Evolutionary conservation across 176 grass and related monocot species (phyloP), one percentile per base, ranked within the genome.

Genomic region (Olyra latifolia): DNA sequence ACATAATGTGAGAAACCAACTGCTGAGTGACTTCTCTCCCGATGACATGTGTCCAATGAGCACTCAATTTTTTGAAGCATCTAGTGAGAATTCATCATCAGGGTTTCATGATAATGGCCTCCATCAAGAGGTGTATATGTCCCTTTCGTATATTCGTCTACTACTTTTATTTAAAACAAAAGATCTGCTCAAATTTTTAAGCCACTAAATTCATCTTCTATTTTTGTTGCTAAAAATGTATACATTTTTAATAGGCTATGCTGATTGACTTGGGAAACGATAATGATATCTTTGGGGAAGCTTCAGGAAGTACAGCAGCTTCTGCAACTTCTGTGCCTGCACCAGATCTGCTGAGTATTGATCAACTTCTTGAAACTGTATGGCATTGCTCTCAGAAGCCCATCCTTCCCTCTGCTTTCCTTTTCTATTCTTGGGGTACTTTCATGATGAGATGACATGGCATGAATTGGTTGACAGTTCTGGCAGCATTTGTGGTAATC

Each of bases 281-380:
- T 20, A 57, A 87, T 67, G 97, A 99, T 77, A 62, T 80, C 39
- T 93, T 96, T 85, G 80, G 85, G 60, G 97, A 96, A 84, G 60
- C 82, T 91, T 91, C 90, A 77, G 91, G 91, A 82, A 82, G 46
- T 77, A 87, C 83, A 59, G 76, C 83, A 69, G 81, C 86, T 46
- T 78, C 57, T 47, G 83, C 84, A 75, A 44, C 78, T 59, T 61
- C 86, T 62, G 46, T 64, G 24, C 84, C 86, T 62, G 73, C 75
- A 66, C 80, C 78, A 29, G 86, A 95, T 84, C 93, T 99, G 88
- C 74, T 99, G 60, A 88, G 88, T 49, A 89, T 94, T 3, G 89
- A 96, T 75, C 84, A 99, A 76, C 90, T 99, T 88, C 78, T 99
- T 55, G 93, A 99, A 74, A 93, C 93, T 53, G 97, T 99, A 99